A percentile compares a stretch with the other conserved stretches of the same genome.
phyloP scores from a whole-genome alignment of 1,284 basidiomycete genomes.

The Coriolopsis trogii region DNA sequence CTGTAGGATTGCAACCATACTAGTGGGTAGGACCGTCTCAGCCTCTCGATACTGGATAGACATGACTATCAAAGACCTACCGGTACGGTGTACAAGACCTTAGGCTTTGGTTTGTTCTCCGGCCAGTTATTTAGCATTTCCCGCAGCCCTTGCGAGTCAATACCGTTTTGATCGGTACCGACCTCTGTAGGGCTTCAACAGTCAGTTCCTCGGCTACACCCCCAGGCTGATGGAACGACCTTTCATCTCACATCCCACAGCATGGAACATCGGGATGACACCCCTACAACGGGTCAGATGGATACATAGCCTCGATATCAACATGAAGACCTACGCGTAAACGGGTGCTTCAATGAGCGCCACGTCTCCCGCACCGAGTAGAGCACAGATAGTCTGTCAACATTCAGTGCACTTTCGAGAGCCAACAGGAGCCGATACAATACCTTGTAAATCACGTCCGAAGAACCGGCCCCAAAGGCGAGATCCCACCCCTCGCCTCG shows the following conservation, averaged over 20 bases:
- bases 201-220: not conserved
- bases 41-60: too few species aligned
- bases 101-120: conserved; percentile 71
- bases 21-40: conserved; percentile 30
- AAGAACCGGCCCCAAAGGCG: conserved; percentile 81
- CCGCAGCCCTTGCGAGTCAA: conserved; percentile 67
- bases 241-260: conserved; percentile 61
- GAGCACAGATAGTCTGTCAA: conserved; percentile 52
- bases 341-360: conserved; percentile 86
- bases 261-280: conserved; percentile 63
- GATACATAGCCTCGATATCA: too few species aligned
- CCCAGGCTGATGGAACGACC: conserved; percentile 44
- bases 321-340: conserved; percentile 65
- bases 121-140: conserved; percentile 80
- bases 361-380: conserved; percentile 82
- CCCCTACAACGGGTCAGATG: too few species aligned
- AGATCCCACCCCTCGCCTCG: conserved; percentile 69
- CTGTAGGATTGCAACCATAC: conserved; percentile 87
- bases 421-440: not conserved
- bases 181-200: conserved; percentile 63
- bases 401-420: not conserved
- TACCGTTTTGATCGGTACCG: conserved; percentile 78
- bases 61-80: conserved; percentile 41
- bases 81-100: conserved; percentile 83
- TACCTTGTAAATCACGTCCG: conserved; percentile 89